Percentiles rank a stretch among this genome's conserved stretches.
Conservation (phyloP, 129 eudicot species). For the Smallanthus sonchifolius region DNA sequence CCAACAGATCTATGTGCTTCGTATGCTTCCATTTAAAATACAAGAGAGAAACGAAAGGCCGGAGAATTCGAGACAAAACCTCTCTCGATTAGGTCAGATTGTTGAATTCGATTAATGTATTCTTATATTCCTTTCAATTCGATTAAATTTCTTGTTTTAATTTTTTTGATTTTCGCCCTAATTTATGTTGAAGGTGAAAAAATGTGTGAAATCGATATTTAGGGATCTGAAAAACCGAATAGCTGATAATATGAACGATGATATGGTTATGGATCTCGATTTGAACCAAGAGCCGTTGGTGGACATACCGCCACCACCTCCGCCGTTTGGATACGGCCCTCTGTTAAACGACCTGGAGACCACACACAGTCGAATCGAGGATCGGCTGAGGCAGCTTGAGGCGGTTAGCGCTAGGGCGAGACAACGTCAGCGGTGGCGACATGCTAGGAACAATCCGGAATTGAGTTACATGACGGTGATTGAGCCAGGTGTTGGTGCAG, state of each 20-base stretch:
- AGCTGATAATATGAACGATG: slow-evolving; percentile 50
- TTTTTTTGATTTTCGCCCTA: slow-evolving; percentile 2
- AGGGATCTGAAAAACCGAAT: slow-evolving; percentile 31
- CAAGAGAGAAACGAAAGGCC: not conserved
- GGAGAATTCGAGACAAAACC: not conserved
- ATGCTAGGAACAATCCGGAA: slow-evolving; percentile 38
- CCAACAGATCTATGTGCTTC: slow-evolving; percentile 3
- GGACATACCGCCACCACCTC: slow-evolving; percentile 29
- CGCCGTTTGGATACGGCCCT: slow-evolving; percentile 37
- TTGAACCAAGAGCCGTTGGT: slow-evolving; percentile 61
- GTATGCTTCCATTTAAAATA: not conserved
- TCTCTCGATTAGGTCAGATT: slow-evolving; percentile 18
- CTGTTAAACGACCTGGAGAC: slow-evolving; percentile 42
- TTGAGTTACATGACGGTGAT: slow-evolving; percentile 28
- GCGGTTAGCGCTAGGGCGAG: slow-evolving; percentile 68
- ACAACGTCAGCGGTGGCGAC: slow-evolving; percentile 65
- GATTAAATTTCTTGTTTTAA: not conserved
- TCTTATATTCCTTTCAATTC: not conserved
- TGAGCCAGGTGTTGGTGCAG: slow-evolving; percentile 20
- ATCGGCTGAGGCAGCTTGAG: slow-evolving; percentile 71
- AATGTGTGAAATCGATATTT: not conserved
- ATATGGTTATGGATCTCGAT: slow-evolving; percentile 60
- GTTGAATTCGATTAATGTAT: not conserved
- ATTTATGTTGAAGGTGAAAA: slow-evolving; percentile 24
- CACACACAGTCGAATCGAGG: slow-evolving; percentile 51